A percentile compares a stretch with the other conserved stretches of the same genome.
Conservation (phyloP, 1,284 basidiomycete species). For the Coniferiporia weirii region DNA sequence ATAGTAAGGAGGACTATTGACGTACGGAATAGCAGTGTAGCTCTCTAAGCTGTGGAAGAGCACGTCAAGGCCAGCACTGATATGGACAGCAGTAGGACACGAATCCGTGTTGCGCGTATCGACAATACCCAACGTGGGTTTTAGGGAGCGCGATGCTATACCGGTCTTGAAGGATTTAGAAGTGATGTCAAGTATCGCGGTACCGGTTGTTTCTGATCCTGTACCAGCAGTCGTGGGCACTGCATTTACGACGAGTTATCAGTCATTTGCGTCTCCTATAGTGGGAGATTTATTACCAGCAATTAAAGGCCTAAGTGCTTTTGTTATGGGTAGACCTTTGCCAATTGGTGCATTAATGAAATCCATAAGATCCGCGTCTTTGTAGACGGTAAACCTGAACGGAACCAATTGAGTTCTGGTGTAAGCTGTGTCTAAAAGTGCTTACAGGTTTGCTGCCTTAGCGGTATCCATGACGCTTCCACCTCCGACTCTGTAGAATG, state of each 20-base stretch:
- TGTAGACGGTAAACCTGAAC: conserved; percentile 77
- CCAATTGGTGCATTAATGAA: conserved; percentile 97
- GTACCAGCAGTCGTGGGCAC: conserved; percentile 96
- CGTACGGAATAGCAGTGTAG: conserved; percentile 84
- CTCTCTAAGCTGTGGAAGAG: conserved; percentile 94
- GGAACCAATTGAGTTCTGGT: conserved; percentile 1
- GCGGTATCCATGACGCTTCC: conserved; percentile 96
- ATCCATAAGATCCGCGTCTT: conserved; percentile 87
- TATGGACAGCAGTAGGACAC: conserved; percentile 83
- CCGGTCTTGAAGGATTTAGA: conserved; percentile 94
- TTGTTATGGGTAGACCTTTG: conserved; percentile 80
- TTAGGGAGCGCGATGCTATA: conserved; percentile 88
- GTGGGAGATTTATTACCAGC: conserved; percentile 45
- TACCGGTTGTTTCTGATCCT: conserved; percentile 97
- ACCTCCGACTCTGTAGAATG: conserved; percentile 70
- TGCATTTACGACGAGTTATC: conserved; percentile 22
- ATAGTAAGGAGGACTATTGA: conserved; percentile 11
- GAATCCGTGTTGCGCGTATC: conserved; percentile 83
- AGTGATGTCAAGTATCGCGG: conserved; percentile 91
- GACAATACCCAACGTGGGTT: conserved; percentile 84
- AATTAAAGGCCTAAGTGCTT: conserved; percentile 79
- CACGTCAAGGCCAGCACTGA: conserved; percentile 90
- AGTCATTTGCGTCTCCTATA: background rate
- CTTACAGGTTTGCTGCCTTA: conserved; percentile 86
- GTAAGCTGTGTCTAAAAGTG: conserved; percentile 15